Evolutionary conservation across 352 stramenopile genomes (phyloP).

Genomic region (Phytophthora meadii): DNA sequence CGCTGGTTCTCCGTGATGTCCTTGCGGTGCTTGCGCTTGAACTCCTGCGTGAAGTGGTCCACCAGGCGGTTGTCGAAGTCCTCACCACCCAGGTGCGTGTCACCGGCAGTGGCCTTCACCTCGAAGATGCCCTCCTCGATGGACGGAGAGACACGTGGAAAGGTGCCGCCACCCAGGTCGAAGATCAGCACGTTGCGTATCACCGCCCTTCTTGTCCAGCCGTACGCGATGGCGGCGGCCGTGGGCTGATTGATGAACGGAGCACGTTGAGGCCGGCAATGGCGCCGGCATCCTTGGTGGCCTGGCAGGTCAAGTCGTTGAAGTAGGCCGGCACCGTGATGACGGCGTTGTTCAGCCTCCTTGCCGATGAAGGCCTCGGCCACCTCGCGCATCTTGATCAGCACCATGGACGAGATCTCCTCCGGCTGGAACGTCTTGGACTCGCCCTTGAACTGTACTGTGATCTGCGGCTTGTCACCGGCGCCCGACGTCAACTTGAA

Average conservation of each 20-base stretch:
- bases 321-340: slow-evolving; percentile 96
- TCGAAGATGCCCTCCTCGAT: slow-evolving; percentile 97
- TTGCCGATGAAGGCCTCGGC: slow-evolving; percentile 73
- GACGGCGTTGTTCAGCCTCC: slow-evolving; percentile 73
- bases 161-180: slow-evolving; percentile 94
- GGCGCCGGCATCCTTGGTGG: slow-evolving; percentile 91
- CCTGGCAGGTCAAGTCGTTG: slow-evolving; percentile 89
- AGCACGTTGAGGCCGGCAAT: slow-evolving; percentile 93
- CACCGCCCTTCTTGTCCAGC: slow-evolving; percentile 95
- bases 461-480: slow-evolving; percentile 72
- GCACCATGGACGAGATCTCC: slow-evolving; percentile 81
- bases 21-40: slow-evolving; percentile 91
- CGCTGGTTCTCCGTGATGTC: slow-evolving; percentile 90
- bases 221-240: slow-evolving; percentile 90
- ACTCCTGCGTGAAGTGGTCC: slow-evolving; percentile 92
- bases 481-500: slow-evolving; percentile 67
- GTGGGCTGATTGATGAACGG: slow-evolving; percentile 97
- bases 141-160: slow-evolving; percentile 91
- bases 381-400: slow-evolving; percentile 76
- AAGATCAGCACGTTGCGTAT: slow-evolving; percentile 98
- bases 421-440: slow-evolving; percentile 78
- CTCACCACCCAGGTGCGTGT: slow-evolving; percentile 93
- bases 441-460: slow-evolving; percentile 77
- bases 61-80: slow-evolving; percentile 96
- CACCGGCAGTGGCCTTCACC: slow-evolving; percentile 94